phyloP scores from a whole-genome alignment of 352 stramenopile genomes.

The Phytophthora colocasiae region DNA sequence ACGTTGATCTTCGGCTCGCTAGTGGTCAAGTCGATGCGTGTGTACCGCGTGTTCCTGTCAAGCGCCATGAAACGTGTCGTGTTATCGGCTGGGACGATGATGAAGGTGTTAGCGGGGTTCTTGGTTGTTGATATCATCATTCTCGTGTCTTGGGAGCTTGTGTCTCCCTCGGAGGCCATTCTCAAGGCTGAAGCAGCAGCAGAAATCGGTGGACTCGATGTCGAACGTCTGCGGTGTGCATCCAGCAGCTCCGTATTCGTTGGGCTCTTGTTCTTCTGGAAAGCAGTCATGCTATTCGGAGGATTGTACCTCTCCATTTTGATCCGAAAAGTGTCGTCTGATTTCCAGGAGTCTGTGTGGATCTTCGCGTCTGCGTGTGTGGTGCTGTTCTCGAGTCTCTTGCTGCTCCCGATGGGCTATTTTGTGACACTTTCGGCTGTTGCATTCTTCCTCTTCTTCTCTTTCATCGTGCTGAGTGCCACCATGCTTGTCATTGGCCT shows the following conservation, averaged over 20 bases:
- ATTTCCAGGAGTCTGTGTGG: conserved; percentile 65
- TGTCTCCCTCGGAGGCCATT: conserved; percentile 29
- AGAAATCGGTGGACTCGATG: conserved; percentile 30
- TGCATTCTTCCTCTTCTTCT: conserved; percentile 49
- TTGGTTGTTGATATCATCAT: conserved; percentile 46
- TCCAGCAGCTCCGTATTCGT: conserved; percentile 50
- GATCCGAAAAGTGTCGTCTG: conserved; percentile 55
- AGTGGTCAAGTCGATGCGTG: conserved; percentile 60
- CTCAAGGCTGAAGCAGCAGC: conserved; percentile 13
- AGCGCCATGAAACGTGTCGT: conserved; percentile 51
- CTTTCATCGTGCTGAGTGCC: conserved; percentile 33
- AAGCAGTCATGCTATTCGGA: conserved; percentile 43
- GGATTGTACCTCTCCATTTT: conserved; percentile 60
- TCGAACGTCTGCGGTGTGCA: conserved; percentile 37
- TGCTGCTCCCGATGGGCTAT: conserved; percentile 56
- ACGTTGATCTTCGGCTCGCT: conserved; percentile 61
- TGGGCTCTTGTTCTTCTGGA: conserved; percentile 50
- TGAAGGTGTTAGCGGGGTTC: conserved; percentile 48
- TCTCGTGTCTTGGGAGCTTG: conserved; percentile 36
- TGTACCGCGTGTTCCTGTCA: conserved; percentile 58
- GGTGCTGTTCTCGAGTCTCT: conserved; percentile 47
- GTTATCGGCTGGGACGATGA: conserved; percentile 46
- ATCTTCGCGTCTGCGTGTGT: conserved; percentile 57
- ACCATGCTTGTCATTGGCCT: conserved; percentile 42
- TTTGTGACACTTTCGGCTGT: conserved; percentile 47